Conservation (phyloP, 139 green algal genomes). For the Desmodesmus armatus region DNA sequence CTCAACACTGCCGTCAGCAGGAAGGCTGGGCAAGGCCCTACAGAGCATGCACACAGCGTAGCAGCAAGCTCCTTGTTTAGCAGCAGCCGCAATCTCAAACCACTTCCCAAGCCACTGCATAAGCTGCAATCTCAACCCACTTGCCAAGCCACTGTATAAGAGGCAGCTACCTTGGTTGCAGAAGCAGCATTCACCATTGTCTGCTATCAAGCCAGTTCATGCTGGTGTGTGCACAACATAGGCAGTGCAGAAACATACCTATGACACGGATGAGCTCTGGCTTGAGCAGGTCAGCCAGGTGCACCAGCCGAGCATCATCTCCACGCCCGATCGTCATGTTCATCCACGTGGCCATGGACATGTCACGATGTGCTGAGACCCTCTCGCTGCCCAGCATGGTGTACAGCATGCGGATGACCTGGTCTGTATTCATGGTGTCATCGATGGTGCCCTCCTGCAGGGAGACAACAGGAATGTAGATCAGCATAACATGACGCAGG, state of each 20-base stretch:
- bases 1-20: conserved; percentile 11
- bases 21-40: conserved; percentile 2
- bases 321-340: conserved; percentile 15
- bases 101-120: too few species aligned
- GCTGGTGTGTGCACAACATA: neutral
- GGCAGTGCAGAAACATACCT: conserved; percentile 15
- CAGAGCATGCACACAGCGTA: too few species aligned
- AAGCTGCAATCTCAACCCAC: too few species aligned
- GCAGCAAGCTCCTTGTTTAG: too few species aligned
- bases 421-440: neutral
- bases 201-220: too few species aligned
- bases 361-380: neutral
- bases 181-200: too few species aligned
- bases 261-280: neutral
- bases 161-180: too few species aligned
- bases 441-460: neutral
- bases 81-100: too few species aligned
- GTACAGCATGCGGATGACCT: neutral
- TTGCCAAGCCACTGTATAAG: too few species aligned
- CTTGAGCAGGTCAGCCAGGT: conserved; percentile 26
- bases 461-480: too few species aligned
- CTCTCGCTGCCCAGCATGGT: conserved; percentile 12
- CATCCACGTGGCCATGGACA: conserved; percentile 20
- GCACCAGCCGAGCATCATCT: conserved; percentile 29
- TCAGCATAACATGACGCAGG: too few species aligned